phyloP scores from a whole-genome alignment of 2,329 filamentous ascomycete genomes.

The Ceratocystis eucalypticola region DNA sequence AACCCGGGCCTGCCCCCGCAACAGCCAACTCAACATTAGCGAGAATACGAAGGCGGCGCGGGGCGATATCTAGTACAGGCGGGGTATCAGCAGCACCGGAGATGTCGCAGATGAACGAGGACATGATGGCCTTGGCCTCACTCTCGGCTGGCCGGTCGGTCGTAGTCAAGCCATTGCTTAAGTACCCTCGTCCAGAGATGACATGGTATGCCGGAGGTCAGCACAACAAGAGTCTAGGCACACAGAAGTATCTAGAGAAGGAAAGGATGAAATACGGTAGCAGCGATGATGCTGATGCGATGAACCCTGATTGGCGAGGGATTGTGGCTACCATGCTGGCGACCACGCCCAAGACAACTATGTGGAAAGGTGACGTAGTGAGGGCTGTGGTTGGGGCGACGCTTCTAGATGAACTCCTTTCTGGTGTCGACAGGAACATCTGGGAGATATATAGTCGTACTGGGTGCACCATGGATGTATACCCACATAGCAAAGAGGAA shows the following conservation, averaged over 20 bases:
- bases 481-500: conserved; percentile 5
- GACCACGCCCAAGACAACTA: conserved; percentile 26
- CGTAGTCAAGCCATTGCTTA: conserved; percentile 4
- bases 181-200: background rate
- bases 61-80: background rate
- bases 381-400: conserved; percentile 28
- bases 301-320: conserved; percentile 28
- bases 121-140: conserved; percentile 2
- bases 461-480: conserved; percentile 21
- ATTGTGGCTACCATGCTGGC: conserved; percentile 29
- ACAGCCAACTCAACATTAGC: background rate
- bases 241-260: conserved; percentile 1
- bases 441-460: conserved; percentile 25
- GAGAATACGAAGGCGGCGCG: background rate
- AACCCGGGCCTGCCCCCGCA: too few species aligned
- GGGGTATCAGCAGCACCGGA: background rate
- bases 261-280: background rate
- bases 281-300: conserved; percentile 10
- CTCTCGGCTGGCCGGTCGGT: conserved; percentile 8
- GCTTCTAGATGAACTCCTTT: conserved; percentile 23
- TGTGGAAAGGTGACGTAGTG: conserved; percentile 27
- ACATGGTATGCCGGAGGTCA: background rate
- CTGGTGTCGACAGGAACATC: conserved; percentile 21
- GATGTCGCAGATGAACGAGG: conserved; percentile 1
- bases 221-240: conserved; percentile 10